Evolutionary conservation across 768 basidiomycete species (phyloP), one percentile per base, ranked within the genome.

Genomic region (Xerocomus brunneocitrinus): DNA sequence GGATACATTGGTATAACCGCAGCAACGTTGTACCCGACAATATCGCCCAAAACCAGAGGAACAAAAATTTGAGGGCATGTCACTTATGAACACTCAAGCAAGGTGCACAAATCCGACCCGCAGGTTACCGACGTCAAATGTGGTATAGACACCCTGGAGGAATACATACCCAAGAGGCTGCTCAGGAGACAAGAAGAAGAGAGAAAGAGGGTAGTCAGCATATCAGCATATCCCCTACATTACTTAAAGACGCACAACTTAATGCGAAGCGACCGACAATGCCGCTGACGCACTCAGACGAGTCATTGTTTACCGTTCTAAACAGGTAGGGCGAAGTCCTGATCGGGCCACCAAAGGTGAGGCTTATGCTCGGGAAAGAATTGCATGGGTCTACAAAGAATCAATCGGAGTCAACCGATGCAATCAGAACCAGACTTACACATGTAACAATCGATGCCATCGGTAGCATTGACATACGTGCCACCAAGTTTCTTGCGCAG

Each of bases 131-230:
- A 72, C 56, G 49, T 77, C 73, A 56, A 77, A 78, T 2, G 58
- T 57, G 12, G 74, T 72, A 53, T 76, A 80, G 30, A 74, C 73
- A n/a, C 68, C 68, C 47, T 63, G 65, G 47, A 79, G 62, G 73
- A 79, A 76, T 27, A 70, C 64, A 16, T 70, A 70, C 54, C 71
- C 70, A 73, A 45, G 67, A 62, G 3, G 50, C 54, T 62, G n/a
- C 5, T 47, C 14, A 9, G 4, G 2, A 40, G 10, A 40, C 22
- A 22, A 35, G 34, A 35, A 8, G 4, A 31, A 19, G 19, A 19
- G 19, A 19, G 19, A 19, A 19, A 19, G 19, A 19, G 19, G 19
- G 19, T 19, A 19, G 19, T 19, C 30, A 32, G 10, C 31, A 32
- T 32, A 32, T 32, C 9, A 10, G 10, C 9, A 8, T 5, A 32